Percentiles rank a stretch among this genome's conserved stretches.
These are phyloP conservation scores for Phytophthora pini DNA, from an alignment of 352 stramenopile genomes.

Conservation along the genomic window DNA sequence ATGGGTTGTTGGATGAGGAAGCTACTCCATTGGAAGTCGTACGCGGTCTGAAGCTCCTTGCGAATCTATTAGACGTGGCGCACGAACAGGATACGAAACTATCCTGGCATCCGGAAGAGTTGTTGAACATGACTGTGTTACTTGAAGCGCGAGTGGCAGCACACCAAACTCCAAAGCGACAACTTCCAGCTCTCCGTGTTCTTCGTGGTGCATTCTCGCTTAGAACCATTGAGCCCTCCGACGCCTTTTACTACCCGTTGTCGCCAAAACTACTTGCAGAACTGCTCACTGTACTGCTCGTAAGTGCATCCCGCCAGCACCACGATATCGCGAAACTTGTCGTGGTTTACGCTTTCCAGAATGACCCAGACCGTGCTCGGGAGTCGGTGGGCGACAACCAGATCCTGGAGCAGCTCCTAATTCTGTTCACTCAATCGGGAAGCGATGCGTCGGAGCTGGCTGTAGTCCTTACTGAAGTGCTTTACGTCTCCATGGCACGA, in stretches of 20 bases:
- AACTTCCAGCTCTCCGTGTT: conserved; percentile 52
- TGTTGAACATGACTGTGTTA: conserved; percentile 37
- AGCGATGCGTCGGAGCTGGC: conserved; percentile 34
- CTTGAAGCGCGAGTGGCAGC: conserved; percentile 35
- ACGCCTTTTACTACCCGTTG: conserved; percentile 52
- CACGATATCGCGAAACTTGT: conserved; percentile 46
- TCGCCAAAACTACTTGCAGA: conserved; percentile 61
- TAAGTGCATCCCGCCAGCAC: conserved; percentile 53
- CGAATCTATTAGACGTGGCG: conserved; percentile 49
- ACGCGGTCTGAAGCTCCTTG: conserved; percentile 53
- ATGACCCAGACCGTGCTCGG: conserved; percentile 42
- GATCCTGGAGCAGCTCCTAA: conserved; percentile 72
- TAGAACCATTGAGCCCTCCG: background rate
- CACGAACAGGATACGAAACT: conserved; percentile 26
- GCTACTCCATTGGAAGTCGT: conserved; percentile 19
- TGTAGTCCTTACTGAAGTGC: conserved; percentile 53
- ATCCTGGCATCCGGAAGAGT: conserved; percentile 35
- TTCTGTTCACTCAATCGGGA: conserved; percentile 62
- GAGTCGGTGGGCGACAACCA: conserved; percentile 60
- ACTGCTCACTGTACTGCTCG: conserved; percentile 70
- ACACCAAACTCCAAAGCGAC: conserved; percentile 51
- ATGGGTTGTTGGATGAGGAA: conserved; percentile 15
- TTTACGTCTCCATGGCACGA: conserved; percentile 55
- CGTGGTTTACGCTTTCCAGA: conserved; percentile 60
- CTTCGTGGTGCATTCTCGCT: conserved; percentile 46